Evolutionary conservation across 2,329 filamentous ascomycete genomes (phyloP), one percentile per base, ranked within the genome.

Genomic region (Hymenoscyphus fructigenus): DNA sequence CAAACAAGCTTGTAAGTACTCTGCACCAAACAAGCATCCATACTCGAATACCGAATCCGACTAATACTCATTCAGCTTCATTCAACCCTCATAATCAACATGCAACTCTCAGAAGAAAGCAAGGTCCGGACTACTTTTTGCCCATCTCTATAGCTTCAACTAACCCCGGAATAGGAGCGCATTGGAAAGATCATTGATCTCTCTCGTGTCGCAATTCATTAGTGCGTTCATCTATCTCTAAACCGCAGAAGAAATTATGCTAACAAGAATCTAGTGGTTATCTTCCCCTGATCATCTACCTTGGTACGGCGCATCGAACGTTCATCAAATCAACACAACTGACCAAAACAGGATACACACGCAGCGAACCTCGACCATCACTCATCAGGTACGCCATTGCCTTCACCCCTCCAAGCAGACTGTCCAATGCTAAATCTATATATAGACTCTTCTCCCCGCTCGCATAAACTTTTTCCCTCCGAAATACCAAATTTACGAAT

Each of bases 131-230:
- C 29, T 36, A 57, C 56, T 57, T 56, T 47, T 7, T 28, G 44
- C 12, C 20, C 26, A 57, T 36, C 47, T 32, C 29, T 12, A 23
- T 60, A 59, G 44, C 57, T 65, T 60, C 62, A 57, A 61, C 67
- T 75, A 57, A 76, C 57, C 61, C 34, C 44, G 60, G 29, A 61
- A 71, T 74, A 97, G 94, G 95, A 99, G 89, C 93, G 95, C 84
- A 97, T 99, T 81, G 89, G 91, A 76, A 94, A 93, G 84, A 86
- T 98, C 82, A 95, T 99, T 78, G 95, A 98, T 80, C 83, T 97
- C 78, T 95, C 93, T 68, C 88, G 93, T 75, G 89, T 97, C 75
- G 93, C 91, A 66, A 91, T 99, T 76, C 95, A 99, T 83, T 99
- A 98, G 92, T 96, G 87, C 71, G 90, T 77, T 32, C 44, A 59